A percentile compares a stretch with the other conserved stretches of the same genome.
Evolutionary conservation across 1,284 basidiomycete species (phyloP).

Genomic region (Cryptococcus neoformans): DNA sequence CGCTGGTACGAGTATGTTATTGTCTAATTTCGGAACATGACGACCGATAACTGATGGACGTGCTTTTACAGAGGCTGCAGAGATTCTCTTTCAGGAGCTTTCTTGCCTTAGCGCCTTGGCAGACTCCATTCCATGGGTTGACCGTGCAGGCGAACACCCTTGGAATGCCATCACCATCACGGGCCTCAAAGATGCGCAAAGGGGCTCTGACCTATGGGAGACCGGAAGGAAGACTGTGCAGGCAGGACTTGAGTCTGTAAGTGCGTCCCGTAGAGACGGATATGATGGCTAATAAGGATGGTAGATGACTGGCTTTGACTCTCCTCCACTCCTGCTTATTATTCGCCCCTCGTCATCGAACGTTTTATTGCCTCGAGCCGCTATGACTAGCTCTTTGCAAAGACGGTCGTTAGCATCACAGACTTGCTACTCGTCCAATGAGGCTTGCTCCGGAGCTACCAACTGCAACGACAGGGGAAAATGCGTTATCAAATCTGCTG

Average conservation of each 20-base stretch:
- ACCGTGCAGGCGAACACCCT: constrained; percentile 19
- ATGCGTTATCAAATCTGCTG: constrained; percentile 26
- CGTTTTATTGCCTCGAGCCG: constrained; percentile 9
- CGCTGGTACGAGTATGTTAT: constrained; percentile 33
- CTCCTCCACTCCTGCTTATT: constrained; percentile 44
- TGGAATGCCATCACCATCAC: constrained; percentile 46
- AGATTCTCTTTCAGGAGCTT: constrained; percentile 40
- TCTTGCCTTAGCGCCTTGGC: constrained; percentile 41
- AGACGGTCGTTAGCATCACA: constrained; percentile 15
- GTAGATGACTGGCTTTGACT: constrained; percentile 41
- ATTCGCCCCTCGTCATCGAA: constrained; percentile 19
- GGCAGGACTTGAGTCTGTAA: constrained; percentile 42
- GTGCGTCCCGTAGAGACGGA: constrained; percentile 3
- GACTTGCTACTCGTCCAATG: constrained; percentile 35
- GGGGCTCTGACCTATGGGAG: constrained; percentile 34
- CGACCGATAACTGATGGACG: background rate
- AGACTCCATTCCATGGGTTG: constrained; percentile 36
- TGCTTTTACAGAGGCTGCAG: constrained; percentile 31
- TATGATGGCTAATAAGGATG: background rate
- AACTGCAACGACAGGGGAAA: constrained; percentile 34
- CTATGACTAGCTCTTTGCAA: constrained; percentile 3
- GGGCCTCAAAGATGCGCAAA: constrained; percentile 27
- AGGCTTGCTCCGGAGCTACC: constrained; percentile 30
- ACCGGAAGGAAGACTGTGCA: constrained; percentile 36
- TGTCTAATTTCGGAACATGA: background rate